Base-by-base conservation (phyloP, 208 protist genomes). In the Leishmania guyanensis region DNA sequence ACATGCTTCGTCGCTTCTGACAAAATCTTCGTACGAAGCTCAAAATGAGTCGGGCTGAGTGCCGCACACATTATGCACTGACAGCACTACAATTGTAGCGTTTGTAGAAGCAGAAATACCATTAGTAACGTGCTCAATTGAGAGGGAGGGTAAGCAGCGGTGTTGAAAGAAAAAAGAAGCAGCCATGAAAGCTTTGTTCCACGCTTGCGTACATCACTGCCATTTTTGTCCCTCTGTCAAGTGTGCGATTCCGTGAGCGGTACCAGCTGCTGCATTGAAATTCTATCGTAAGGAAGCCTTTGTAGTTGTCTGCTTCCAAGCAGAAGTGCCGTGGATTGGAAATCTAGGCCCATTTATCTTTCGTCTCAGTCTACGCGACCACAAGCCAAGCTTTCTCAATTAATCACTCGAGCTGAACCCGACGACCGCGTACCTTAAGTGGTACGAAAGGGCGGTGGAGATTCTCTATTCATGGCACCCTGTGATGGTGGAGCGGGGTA, bases 1-100 rank as follows among this genome's bases (percentile, higher is more conserved):
- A 90, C 88, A 68, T 88, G 69, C 65, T 89, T 88, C 6, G 75
- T 76, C 5, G 86, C 89, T 53, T 90, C 84, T 33, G 78, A 84
- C 17, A 94, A 76, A n/a, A 94, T 77, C 26, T 77, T 69, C 9
- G 68, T 81, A 26, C 82, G 85, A 56, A 92, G 79, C 9, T 83
- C 56, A 81, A 75, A 78, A 58, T 81, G 72, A 0, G 71, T 54
- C 1, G 81, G 78, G 70, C 62, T 88, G 1, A 90, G 62, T 36
- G 79, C 79, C 26, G 81, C 77, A 36, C 80, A 86, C 82, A 85
- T 85, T 39, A 17, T n/a, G 5, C 2, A 68, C 43, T 39, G 4
- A 46, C 16, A 56, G 33, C 8, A 26, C 48, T 46, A 22, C 48
- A n/a, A 2, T 26, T 46, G 48, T 62, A 20, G 48, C 16, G 9